Percentiles rank a stretch among this genome's conserved stretches.
These are phyloP conservation scores for Mycosphaerella sp. DNA, from an alignment of 2,329 filamentous ascomycete species.

Conservation along the genomic window DNA sequence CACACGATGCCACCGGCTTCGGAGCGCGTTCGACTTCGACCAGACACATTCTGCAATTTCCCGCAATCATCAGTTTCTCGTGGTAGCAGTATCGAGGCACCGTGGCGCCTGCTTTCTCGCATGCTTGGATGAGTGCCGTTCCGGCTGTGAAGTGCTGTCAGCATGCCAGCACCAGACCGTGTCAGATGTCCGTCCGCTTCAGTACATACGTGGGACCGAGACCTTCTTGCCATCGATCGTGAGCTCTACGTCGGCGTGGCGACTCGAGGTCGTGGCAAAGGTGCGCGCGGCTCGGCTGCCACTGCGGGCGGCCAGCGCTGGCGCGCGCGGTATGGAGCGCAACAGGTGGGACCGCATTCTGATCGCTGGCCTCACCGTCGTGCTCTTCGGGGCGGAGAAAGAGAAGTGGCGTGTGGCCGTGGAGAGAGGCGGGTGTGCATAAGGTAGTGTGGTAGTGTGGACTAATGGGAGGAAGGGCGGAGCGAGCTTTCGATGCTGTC, in stretches of 20 bases:
- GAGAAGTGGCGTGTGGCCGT: slow-evolving; percentile 12
- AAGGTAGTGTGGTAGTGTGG: too few species aligned
- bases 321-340: slow-evolving; percentile 54
- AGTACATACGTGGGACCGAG: slow-evolving; percentile 77
- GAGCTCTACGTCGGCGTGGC: slow-evolving; percentile 89
- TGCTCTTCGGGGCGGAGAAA: slow-evolving; percentile 7
- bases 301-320: slow-evolving; percentile 34
- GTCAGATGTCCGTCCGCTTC: background rate
- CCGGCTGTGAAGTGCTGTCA: slow-evolving; percentile 57
- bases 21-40: slow-evolving; percentile 96
- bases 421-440: background rate
- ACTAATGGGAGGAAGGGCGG: background rate
- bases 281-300: slow-evolving; percentile 59
- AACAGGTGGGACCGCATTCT: slow-evolving; percentile 60
- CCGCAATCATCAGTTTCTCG: slow-evolving; percentile 99
- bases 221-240: slow-evolving; percentile 97
- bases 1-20: slow-evolving; percentile 96
- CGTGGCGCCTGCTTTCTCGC: slow-evolving; percentile 90
- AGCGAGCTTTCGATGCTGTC: background rate
- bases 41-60: slow-evolving; percentile 99
- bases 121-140: slow-evolving; percentile 95
- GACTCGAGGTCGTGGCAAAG: slow-evolving; percentile 72
- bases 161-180: slow-evolving; percentile 1
- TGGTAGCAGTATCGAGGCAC: slow-evolving; percentile 98
- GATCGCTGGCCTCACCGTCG: slow-evolving; percentile 27